Evolutionary conservation across 306 rosid genomes (phyloP).

Genomic region (Medicago lupulina): DNA sequence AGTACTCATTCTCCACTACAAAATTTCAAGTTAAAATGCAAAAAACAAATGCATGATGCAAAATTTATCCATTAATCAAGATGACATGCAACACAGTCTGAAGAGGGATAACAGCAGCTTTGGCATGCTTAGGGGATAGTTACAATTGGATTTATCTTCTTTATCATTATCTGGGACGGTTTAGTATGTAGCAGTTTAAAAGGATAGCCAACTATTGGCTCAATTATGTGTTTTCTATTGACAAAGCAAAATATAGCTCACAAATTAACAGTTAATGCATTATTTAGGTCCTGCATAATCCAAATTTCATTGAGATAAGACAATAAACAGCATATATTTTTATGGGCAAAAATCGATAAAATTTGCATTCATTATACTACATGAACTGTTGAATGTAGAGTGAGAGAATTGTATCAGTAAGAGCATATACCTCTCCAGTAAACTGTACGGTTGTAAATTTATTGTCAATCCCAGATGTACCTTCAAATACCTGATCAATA

Average conservation of each 20-base stretch:
- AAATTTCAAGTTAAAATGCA: neutral
- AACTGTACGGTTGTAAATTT: slow-evolving; percentile 97
- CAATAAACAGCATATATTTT: slow-evolving; percentile 17
- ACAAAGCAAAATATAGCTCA: slow-evolving; percentile 3
- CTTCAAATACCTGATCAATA: slow-evolving; percentile 86
- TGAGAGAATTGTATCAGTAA: slow-evolving; percentile 31
- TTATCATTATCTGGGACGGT: neutral
- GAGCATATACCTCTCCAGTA: slow-evolving; percentile 90
- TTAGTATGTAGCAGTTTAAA: slow-evolving; percentile 21
- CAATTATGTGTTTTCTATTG: slow-evolving; percentile 20
- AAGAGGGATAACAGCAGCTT: neutral
- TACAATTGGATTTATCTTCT: slow-evolving; percentile 12
- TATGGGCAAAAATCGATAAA: neutral
- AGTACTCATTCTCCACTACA: neutral
- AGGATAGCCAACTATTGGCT: neutral
- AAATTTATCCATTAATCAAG: slow-evolving; percentile 13
- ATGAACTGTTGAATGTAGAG: slow-evolving; percentile 5
- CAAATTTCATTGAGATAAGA: neutral
- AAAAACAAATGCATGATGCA: slow-evolving; percentile 7
- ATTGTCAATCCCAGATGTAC: slow-evolving; percentile 99
- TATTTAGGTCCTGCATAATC: neutral
- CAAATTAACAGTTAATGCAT: slow-evolving; percentile 14
- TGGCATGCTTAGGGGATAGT: slow-evolving; percentile 6
- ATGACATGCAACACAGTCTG: neutral
- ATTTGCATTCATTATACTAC: neutral